A percentile compares a stretch with the other conserved stretches of the same genome.
phyloP scores from a whole-genome alignment of 306 rosid species.

The Cucumis cinereus region DNA sequence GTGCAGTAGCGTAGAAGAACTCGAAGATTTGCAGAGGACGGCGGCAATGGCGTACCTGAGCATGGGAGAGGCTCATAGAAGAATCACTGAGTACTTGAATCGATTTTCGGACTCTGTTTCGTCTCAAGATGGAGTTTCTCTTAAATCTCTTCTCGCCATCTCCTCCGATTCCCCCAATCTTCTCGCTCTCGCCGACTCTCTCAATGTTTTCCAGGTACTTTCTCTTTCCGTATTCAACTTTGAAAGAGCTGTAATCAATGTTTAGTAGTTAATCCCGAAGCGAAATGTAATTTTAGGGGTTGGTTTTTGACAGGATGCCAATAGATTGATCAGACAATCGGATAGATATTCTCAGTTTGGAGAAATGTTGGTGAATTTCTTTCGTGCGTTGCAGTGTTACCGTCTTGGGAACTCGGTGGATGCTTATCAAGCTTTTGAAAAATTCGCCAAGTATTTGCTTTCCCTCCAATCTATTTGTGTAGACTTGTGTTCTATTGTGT shows the following conservation, averaged over 20 bases:
- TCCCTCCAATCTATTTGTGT: background rate
- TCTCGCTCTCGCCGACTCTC: constrained; percentile 66
- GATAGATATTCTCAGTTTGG: constrained; percentile 44
- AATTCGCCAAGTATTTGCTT: constrained; percentile 51
- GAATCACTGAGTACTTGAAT: constrained; percentile 62
- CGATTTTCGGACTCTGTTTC: constrained; percentile 65
- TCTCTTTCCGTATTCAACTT: background rate
- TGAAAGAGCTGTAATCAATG: background rate
- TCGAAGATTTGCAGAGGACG: background rate
- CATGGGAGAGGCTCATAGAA: constrained; percentile 91
- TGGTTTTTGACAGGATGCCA: constrained; percentile 30
- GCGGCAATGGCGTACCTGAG: constrained; percentile 58
- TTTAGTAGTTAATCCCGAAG: background rate
- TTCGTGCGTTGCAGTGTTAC: constrained; percentile 64
- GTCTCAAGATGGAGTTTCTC: constrained; percentile 54
- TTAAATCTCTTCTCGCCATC: constrained; percentile 57
- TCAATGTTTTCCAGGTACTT: constrained; percentile 46
- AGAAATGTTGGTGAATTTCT: constrained; percentile 46
- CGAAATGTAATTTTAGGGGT: background rate
- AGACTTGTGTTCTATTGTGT: background rate
- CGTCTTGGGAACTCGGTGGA: constrained; percentile 45
- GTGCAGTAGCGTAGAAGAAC: background rate
- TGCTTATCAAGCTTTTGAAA: constrained; percentile 67
- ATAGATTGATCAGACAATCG: constrained; percentile 59
- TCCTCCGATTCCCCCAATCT: constrained; percentile 49